These are phyloP conservation scores for Knoxdaviesia capensis DNA, from an alignment of 2,329 filamentous ascomycete genomes.

Conservation along the genomic window DNA sequence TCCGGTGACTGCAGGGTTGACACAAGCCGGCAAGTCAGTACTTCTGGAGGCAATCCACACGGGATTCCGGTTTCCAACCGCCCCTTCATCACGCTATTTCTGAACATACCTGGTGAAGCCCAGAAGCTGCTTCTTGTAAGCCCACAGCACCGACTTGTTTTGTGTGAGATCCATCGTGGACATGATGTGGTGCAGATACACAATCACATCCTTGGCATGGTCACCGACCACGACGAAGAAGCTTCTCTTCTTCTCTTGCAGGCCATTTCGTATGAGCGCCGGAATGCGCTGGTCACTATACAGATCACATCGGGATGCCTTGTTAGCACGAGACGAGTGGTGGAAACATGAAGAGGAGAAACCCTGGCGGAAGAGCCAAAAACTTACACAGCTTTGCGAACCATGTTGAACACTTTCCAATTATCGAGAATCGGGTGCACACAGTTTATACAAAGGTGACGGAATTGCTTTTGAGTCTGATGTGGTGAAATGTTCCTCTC, in stretches of 20 bases:
- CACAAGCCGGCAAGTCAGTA: not conserved
- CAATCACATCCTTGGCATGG: constrained; percentile 86
- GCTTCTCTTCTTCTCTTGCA: constrained; percentile 90
- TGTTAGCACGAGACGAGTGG: too few relatives aligned
- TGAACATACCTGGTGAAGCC: constrained; percentile 55
- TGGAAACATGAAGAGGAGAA: not conserved
- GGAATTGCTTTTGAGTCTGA: too few relatives aligned
- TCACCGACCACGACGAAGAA: constrained; percentile 97
- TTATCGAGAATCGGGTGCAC: too few relatives aligned
- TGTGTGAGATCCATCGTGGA: constrained; percentile 77
- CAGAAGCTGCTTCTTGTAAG: constrained; percentile 93
- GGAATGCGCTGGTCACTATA: constrained; percentile 71
- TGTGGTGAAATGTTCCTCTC: not conserved
- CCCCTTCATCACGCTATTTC: too few relatives aligned
- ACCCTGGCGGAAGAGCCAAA: too few relatives aligned
- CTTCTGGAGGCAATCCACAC: not conserved
- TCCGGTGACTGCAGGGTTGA: constrained; percentile 46
- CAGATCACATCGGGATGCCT: too few relatives aligned
- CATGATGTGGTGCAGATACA: constrained; percentile 83
- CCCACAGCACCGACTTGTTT: constrained; percentile 85
- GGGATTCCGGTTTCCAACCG: too few relatives aligned
- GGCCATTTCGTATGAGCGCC: constrained; percentile 75
- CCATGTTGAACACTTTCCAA: constrained; percentile 20
- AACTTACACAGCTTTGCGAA: constrained; percentile 35
- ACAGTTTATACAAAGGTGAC: too few relatives aligned